phyloP scores from a whole-genome alignment of 306 rosid genomes.

The Vigna radiata region DNA sequence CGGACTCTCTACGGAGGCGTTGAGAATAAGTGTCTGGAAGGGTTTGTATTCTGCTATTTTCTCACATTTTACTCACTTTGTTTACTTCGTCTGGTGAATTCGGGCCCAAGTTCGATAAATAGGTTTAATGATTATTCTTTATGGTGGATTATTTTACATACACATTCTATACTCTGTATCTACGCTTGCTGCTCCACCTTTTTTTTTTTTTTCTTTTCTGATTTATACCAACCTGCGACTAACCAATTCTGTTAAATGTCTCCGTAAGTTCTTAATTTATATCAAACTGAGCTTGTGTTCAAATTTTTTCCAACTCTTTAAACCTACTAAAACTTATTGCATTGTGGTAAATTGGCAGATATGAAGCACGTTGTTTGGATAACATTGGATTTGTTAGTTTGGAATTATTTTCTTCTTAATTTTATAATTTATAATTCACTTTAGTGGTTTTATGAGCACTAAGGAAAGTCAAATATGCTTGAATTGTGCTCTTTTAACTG shows the following conservation, averaged over 20 bases:
- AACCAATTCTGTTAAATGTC: not conserved
- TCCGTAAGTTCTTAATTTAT: slow-evolving; percentile 1
- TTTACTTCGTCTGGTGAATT: slow-evolving; percentile 12
- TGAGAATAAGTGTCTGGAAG: slow-evolving; percentile 98
- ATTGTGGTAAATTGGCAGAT: slow-evolving; percentile 25
- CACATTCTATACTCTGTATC: not conserved
- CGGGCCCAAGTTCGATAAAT: not conserved
- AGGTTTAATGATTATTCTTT: not conserved
- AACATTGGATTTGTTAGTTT: not conserved
- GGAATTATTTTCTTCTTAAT: not conserved
- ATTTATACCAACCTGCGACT: not conserved
- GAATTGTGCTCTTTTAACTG: slow-evolving; percentile 18
- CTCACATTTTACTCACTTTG: slow-evolving; percentile 27
- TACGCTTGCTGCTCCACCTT: not conserved
- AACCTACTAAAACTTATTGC: slow-evolving; percentile 14
- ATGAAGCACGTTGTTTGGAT: slow-evolving; percentile 16
- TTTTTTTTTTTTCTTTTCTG: not conserved
- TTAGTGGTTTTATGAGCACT: slow-evolving; percentile 10
- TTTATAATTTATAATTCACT: slow-evolving; percentile 19
- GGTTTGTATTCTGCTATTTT: slow-evolving; percentile 62
- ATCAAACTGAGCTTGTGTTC: not conserved
- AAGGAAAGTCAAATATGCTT: slow-evolving; percentile 25
- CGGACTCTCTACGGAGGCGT: slow-evolving; percentile 91
- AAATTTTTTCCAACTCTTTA: not conserved
- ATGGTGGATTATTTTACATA: too few relatives aligned